Evolutionary conservation across 106 monocot genomes (phyloP), one percentile per base, ranked within the genome.

Genomic region (Gastrodia elata): DNA sequence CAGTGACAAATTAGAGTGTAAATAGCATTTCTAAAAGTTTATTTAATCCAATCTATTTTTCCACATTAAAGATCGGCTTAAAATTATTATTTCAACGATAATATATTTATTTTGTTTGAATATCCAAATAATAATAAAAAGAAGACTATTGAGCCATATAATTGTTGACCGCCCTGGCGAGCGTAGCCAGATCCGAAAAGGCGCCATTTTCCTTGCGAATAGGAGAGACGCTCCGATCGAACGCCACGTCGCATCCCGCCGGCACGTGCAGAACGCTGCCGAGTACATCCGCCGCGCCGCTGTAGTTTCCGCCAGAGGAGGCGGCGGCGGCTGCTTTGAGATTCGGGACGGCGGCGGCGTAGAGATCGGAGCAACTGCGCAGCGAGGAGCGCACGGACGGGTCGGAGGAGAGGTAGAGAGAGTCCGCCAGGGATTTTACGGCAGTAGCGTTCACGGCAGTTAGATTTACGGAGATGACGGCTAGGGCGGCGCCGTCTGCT

Each of bases 391-490:
- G n/a, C 39, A 69, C 38, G 40, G 40, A 39, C 22, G 40, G 3
- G 25, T 69, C 69, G 69, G 38, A 24, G 69, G 61, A 61, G 0
- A 8, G 39, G 20, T 22, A 38, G 39, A 69, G 69, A 1, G 39
- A 32, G 25, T 69, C 69, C 24, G 69, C 69, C 39, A 20, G 69
- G 26, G 69, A 48, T 48, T 49, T 42, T 26, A 74, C 49, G 68
- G 68, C 48, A 5, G 68, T 75, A 25, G 80, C 80, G 70, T 74
- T 80, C 38, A 56, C 34, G 30, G 58, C 11, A 0, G 75, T 59
- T 15, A 80, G 69, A 37, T 76, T 57, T 18, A 75, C 71, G 20
- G 76, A 13, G 32, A 80, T 70, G 48, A 80, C 33, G 35, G 80
- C 80, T 25, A 80, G 70, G 10, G 52, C 44, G 10, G 38, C 10